These are phyloP conservation scores for Yamadazyma phyllophila DNA, from an alignment of 805 yeast genomes.

Conservation along the genomic window DNA sequence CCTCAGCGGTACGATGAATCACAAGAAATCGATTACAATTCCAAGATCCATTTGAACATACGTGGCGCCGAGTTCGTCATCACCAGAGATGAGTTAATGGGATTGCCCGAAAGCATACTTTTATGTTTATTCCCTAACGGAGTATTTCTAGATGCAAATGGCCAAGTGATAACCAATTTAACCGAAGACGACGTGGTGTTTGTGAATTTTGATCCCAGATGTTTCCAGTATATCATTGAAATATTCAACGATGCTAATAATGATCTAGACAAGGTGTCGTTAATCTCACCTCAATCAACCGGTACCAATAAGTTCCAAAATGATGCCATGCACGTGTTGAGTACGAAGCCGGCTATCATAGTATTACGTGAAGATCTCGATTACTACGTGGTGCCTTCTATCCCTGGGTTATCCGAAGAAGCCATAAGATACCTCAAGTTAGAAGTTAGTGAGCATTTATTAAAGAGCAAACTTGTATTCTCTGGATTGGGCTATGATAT, in stretches of 20 bases:
- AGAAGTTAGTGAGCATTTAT: slow-evolving; percentile 67
- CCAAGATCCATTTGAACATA: slow-evolving; percentile 72
- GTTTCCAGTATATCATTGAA: slow-evolving; percentile 79
- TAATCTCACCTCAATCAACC: slow-evolving; percentile 35
- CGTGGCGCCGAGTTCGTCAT: slow-evolving; percentile 74
- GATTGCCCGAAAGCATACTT: slow-evolving; percentile 85
- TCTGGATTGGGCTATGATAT: slow-evolving; percentile 69
- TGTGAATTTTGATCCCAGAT: slow-evolving; percentile 82
- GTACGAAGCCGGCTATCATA: slow-evolving; percentile 83
- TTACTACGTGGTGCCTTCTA: slow-evolving; percentile 84
- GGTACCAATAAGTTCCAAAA: slow-evolving; percentile 9
- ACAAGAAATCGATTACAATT: slow-evolving; percentile 50
- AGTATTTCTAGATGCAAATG: slow-evolving; percentile 73
- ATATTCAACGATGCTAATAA: slow-evolving; percentile 68
- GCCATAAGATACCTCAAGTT: slow-evolving; percentile 68
- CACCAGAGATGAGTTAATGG: slow-evolving; percentile 85
- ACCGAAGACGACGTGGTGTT: slow-evolving; percentile 77
- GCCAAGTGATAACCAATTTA: slow-evolving; percentile 73
- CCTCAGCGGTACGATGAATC: slow-evolving; percentile 20
- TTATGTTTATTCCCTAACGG: slow-evolving; percentile 89
- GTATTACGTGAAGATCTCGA: slow-evolving; percentile 93
- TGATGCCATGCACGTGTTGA: slow-evolving; percentile 55
- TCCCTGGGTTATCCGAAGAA: slow-evolving; percentile 50
- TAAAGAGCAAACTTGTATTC: slow-evolving; percentile 60
- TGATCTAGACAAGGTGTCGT: slow-evolving; percentile 39